phyloP scores from a whole-genome alignment of 1,139 yeast genomes.

The Blastobotrys buckinghamii region DNA sequence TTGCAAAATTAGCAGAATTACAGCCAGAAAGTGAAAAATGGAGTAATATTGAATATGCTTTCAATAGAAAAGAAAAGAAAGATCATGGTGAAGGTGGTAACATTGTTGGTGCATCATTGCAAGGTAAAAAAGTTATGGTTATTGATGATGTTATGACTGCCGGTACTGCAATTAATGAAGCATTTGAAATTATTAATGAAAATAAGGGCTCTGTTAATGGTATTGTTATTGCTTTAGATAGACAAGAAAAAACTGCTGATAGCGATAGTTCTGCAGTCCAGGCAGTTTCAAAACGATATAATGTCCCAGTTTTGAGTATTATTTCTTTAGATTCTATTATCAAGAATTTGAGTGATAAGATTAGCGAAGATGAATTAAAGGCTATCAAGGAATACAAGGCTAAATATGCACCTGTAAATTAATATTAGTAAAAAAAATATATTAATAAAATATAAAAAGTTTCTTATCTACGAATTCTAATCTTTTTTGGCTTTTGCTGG shows the following conservation, averaged over 20 bases:
- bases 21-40: slow-evolving; percentile 59
- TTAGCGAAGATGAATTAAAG: slow-evolving; percentile 36
- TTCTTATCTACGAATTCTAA: slow-evolving; percentile 19
- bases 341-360: slow-evolving; percentile 47
- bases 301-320: slow-evolving; percentile 79
- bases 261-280: slow-evolving; percentile 72
- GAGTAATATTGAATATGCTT: slow-evolving; percentile 42
- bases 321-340: slow-evolving; percentile 73
- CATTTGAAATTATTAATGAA: slow-evolving; percentile 66
- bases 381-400: slow-evolving; percentile 33
- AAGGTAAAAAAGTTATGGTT: slow-evolving; percentile 66
- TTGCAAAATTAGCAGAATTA: slow-evolving; percentile 84
- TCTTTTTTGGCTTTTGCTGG: slow-evolving; percentile 22
- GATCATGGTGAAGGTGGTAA: slow-evolving; percentile 98
- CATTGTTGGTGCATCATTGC: slow-evolving; percentile 78
- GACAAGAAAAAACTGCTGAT: slow-evolving; percentile 82
- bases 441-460: background rate
- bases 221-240: slow-evolving; percentile 83
- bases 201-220: slow-evolving; percentile 78
- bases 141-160: slow-evolving; percentile 98
- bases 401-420: slow-evolving; percentile 23
- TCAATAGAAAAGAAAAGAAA: slow-evolving; percentile 63
- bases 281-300: slow-evolving; percentile 63
- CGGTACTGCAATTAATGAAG: slow-evolving; percentile 96
- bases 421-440: background rate